phyloP scores from a whole-genome alignment of 1,284 basidiomycete genomes.

The Cutaneotrichosporon curvatum region DNA sequence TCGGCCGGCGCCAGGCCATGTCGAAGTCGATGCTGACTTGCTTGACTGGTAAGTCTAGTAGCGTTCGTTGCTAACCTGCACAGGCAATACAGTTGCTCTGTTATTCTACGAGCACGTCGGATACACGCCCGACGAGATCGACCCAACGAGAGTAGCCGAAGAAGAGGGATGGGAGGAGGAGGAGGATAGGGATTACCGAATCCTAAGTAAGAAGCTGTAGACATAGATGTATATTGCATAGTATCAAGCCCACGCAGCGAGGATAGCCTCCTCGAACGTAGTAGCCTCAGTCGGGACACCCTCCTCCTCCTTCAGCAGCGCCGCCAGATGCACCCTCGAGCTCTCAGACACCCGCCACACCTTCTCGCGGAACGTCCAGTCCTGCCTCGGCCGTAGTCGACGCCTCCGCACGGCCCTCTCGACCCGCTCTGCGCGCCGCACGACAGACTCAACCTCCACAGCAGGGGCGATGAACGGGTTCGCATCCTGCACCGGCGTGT shows the following conservation, averaged over 20 bases:
- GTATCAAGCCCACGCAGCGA: background rate
- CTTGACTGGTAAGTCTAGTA: constrained; percentile 28
- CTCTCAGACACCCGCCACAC: constrained; percentile 3
- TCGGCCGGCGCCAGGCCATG: constrained; percentile 31
- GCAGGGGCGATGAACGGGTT: background rate
- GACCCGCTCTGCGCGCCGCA: background rate
- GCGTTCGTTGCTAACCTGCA: background rate
- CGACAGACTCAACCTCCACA: background rate
- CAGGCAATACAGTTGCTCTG: constrained; percentile 32
- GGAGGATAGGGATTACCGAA: constrained; percentile 23
- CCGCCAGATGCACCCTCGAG: too few relatives aligned
- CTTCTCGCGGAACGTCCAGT: constrained; percentile 11
- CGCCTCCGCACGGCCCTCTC: background rate
- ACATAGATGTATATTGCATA: background rate
- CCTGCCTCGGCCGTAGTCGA: background rate
- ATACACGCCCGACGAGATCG: constrained; percentile 41
- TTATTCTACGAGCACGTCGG: constrained; percentile 33
- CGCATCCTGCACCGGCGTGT: too few relatives aligned
- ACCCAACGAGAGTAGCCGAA: constrained; percentile 35
- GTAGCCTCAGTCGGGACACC: too few relatives aligned
- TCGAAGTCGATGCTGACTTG: constrained; percentile 43
- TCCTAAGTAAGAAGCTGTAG: constrained; percentile 26
- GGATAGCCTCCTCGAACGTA: background rate
- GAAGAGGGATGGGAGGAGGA: constrained; percentile 22
- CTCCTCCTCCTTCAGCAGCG: too few relatives aligned